Evolutionary conservation across 768 basidiomycete species (phyloP), one percentile per base, ranked within the genome.

Genomic region (Calocybe cyanea): DNA sequence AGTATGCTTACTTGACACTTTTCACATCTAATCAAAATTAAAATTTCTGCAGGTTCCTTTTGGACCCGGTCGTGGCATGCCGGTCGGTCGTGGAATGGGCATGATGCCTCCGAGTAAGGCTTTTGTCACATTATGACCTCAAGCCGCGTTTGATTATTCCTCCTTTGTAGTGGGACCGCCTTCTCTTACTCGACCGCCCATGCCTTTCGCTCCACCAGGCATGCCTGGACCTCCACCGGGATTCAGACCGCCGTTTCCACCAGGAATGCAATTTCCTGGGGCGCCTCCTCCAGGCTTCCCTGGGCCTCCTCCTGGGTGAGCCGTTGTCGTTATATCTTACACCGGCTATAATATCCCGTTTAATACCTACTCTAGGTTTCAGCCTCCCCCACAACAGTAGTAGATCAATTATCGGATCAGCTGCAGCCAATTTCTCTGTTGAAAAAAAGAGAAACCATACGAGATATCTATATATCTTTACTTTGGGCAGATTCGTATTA

Each of bases 41-140:
- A 41, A 21, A 41, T 45, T 55, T 50, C 62, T 37, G 28, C 56
- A 93, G 90, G 76, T 92, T 52, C 82, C 88, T 54, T 75, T 77
- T 51, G 95, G 95, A 42, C 92, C 95, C 61, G 95, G 95, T 52
- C 83, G 91, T 51, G 95, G 94, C 56, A 85, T 92, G 75, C 92
- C 94, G 63, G 95, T 94, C 33, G 94, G 95, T 55, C 85, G 95
- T 57, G 95, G 95, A 46, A 95, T 97, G 82, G 91, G 92, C 45
- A 92, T 91, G 87, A 82, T 90, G 80, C 88, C 87, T 45, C 85
- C 87, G 1, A 79, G 87, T 88, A 63, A 46, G 85, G 74, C 19
- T 38, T 36, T 39, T 47, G 7, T 37, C 30, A 15, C 21, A 31
- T 28, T 10, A 11, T 9, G 13, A 18, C 19, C 5, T 38, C 17